Base-by-base conservation (phyloP, 2,329 filamentous ascomycete genomes). In the Clarireedia homoeocarpa region DNA sequence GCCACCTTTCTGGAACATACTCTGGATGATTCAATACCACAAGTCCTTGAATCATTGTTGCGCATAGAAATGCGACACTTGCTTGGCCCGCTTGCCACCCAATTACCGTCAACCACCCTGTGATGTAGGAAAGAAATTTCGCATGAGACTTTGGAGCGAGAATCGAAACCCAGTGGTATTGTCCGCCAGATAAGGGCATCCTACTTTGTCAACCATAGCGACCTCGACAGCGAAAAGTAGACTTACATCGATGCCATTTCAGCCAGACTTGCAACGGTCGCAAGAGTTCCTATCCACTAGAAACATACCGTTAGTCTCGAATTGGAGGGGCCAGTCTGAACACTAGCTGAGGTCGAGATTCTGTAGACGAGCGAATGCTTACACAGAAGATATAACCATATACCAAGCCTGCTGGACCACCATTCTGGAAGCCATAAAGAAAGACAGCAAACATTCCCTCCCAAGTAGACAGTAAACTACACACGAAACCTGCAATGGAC, bases 81-180 rank as follows among this genome's bases (percentile, higher is more conserved):
- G 75, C 73, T 14, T 70, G 66, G 0, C 68, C 69, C 1, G 71
- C 68, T 58, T 77, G 74, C 75, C 75, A 78, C 24, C 72, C 73
- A 1, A 74, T 65, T 0, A 75, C 69, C 5, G 68, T 72, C 51
- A 75, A 66, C 75, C 75, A 77, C 0, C 75, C 75, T 9, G 74
- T 74, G 12, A 78, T 65, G 61, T 82, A 84, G 58, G 77, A 80
- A 2, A 83, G 68, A 36, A 77, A 74, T 56, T 76, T 78, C 59
- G 81, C 78, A 48, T 72, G 70, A 38, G 66, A 66, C 0, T 65
- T 68, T 0, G 78, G 75, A 1, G 77, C 73, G 56, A 81, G 77
- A 52, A 79, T 76, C 0, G 74, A 78, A 1, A 80, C 77, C 78
- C 78, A 81, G 60, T 80, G 77, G 57, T 81, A 82, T 61, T 82